Conservation (phyloP, 1,284 basidiomycete species). For the Tylopilus sp. region DNA sequence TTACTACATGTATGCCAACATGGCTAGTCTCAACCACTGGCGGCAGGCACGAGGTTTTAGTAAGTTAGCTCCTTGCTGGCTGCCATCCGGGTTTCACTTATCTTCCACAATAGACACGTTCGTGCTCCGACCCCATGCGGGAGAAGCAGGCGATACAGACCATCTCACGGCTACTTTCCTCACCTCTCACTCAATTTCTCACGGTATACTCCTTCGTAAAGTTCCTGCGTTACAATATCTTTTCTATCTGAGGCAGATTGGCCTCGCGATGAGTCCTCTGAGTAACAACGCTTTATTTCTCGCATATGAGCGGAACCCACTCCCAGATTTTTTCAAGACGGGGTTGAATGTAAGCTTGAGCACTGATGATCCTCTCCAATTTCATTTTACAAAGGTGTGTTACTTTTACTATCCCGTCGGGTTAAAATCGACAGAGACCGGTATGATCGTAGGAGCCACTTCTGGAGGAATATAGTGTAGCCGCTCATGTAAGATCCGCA, state of each 20-base stretch:
- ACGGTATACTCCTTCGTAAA: conserved; percentile 96
- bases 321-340: conserved; percentile 95
- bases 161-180: conserved; percentile 96
- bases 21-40: conserved; percentile 94
- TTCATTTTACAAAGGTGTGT: conserved; percentile 90
- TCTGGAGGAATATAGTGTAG: conserved; percentile 97
- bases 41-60: conserved; percentile 86
- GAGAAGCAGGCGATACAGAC: conserved; percentile 98
- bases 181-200: conserved; percentile 96
- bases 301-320: conserved; percentile 95
- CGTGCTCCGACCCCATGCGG: conserved; percentile 94
- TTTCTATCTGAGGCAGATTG: conserved; percentile 96
- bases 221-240: conserved; percentile 92
- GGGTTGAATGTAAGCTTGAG: conserved; percentile 96
- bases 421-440: background rate
- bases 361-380: conserved; percentile 93
- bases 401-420: background rate
- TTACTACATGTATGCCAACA: conserved; percentile 98
- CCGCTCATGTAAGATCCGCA: conserved; percentile 74
- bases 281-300: conserved; percentile 98
- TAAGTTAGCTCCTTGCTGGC: conserved; percentile 40
- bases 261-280: conserved; percentile 96
- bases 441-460: conserved; percentile 72
- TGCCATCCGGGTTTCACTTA: background rate
- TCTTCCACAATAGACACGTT: conserved; percentile 72